A percentile compares a stretch with the other conserved stretches of the same genome.
Evolutionary conservation across 305 asterid genomes (phyloP).

Genomic region (Fraxinus baroniana): DNA sequence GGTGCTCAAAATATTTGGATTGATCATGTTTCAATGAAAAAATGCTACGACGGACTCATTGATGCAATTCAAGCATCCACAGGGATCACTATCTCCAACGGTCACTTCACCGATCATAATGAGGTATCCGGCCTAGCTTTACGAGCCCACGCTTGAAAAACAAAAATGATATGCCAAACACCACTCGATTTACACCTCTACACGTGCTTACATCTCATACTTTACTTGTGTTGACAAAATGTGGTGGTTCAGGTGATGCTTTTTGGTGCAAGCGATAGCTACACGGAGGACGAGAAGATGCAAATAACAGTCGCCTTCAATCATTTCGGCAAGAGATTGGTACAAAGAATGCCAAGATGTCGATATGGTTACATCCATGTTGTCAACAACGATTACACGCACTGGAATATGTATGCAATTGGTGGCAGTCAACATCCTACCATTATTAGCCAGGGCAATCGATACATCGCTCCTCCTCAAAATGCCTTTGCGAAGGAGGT

Average conservation of each 20-base stretch:
- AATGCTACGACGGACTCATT: background rate
- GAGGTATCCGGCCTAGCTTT: background rate
- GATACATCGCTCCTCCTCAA: constrained; percentile 8
- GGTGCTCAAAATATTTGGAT: background rate
- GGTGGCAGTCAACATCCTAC: constrained; percentile 13
- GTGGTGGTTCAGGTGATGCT: constrained; percentile 2
- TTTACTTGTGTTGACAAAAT: background rate
- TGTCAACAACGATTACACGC: constrained; percentile 18
- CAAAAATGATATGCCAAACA: background rate
- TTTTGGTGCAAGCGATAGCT: constrained; percentile 8
- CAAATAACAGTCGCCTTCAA: constrained; percentile 5
- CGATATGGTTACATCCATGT: constrained; percentile 14
- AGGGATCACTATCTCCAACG: constrained; percentile 10
- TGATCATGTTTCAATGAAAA: background rate
- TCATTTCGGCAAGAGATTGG: background rate
- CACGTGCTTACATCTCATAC: background rate
- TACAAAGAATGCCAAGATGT: constrained; percentile 22
- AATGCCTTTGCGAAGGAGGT: constrained; percentile 3
- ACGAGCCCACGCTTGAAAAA: background rate
- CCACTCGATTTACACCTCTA: background rate
- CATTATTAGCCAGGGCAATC: constrained; percentile 18
- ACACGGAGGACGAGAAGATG: background rate
- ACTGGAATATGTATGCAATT: constrained; percentile 17
- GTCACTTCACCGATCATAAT: constrained; percentile 2
- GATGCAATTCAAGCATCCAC: constrained; percentile 12